These are phyloP conservation scores for Glaciozyma martinii DNA, from an alignment of 768 basidiomycete species.

Conservation along the genomic window DNA sequence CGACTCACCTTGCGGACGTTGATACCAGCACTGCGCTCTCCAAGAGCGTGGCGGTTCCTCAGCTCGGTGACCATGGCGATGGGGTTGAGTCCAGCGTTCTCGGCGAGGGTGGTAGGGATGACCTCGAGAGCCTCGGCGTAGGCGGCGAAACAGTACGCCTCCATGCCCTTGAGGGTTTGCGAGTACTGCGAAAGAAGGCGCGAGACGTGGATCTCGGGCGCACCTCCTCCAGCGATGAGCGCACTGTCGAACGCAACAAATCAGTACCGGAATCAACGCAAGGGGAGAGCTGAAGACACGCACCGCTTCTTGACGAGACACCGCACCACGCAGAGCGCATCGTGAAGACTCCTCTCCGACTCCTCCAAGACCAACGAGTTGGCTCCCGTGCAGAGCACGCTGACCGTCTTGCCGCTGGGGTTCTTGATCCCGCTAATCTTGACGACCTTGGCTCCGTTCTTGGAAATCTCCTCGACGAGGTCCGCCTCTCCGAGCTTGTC, in stretches of 20 bases:
- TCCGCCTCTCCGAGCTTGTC: conserved; percentile 97
- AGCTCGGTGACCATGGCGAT: conserved; percentile 97
- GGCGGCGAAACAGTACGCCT: conserved; percentile 97
- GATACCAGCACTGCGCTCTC: conserved; percentile 90
- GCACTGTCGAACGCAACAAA: conserved; percentile 48
- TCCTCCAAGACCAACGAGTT: conserved; percentile 93
- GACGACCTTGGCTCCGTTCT: conserved; percentile 79
- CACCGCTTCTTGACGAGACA: conserved; percentile 98
- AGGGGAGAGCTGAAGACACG: conserved; percentile 31
- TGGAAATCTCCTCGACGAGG: conserved; percentile 77
- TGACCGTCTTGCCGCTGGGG: conserved; percentile 65
- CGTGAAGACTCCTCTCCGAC: conserved; percentile 92
- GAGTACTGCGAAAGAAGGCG: conserved; percentile 80
- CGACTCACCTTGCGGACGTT: conserved; percentile 83
- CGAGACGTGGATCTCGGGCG: conserved; percentile 96
- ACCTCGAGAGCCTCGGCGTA: conserved; percentile 97
- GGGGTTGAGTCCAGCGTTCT: conserved; percentile 96
- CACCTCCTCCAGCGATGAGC: conserved; percentile 89
- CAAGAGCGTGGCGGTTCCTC: conserved; percentile 89
- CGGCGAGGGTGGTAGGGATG: conserved; percentile 92
- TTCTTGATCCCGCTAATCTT: conserved; percentile 91
- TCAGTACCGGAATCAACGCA: neutral
- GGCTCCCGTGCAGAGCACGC: conserved; percentile 85
- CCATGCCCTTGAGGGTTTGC: conserved; percentile 91
- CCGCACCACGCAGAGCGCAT: conserved; percentile 95